Evolutionary conservation across 257 asterid species (phyloP), one percentile per base, ranked within the genome.

Genomic region (Gynochthodes officinalis): DNA sequence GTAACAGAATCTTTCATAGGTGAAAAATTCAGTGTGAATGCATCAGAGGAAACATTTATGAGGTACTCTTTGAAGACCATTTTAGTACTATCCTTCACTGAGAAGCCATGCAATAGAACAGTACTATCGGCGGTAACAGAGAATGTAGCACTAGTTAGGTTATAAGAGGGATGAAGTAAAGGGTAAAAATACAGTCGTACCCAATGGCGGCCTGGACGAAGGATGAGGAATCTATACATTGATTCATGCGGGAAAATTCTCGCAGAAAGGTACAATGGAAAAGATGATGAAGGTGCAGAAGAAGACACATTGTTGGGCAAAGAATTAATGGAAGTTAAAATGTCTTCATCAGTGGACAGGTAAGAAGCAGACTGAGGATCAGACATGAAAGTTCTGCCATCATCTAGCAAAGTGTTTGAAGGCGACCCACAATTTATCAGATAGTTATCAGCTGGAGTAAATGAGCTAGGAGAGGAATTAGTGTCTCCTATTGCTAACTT

Each of bases 351-450:
- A 5, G 96, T 89, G 7, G 96, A 90, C 64, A 90, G 79, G 78
- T 84, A 93, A 23, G 97, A 86, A 3, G 93, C 77, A 18, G 97
- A 88, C 67, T 85, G 90, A 64, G 96, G 82, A 63, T 93, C 98
- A 53, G 96, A 90, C 72, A 85, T 88, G 77, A 93, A 93, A 11
- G 84, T 84, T 42, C 97, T 77, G 27, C 96, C 94, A 64, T 89
- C 97, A 23, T 90, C 92, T 23, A 93, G 88, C 53, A 81, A 64
- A 1, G 88, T 82, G 67, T 6, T 55, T 0, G 84, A 83, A 1
- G 87, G 83, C 0, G 98, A 86, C 19, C 97, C 97, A 39, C 98
- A 93, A 71, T 87, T 82, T 75, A 93, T 87, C 67, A 93, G 87
- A 79, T 90, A 87, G 63, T 76, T 81, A 75, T 93, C 96, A 10